A percentile compares a stretch with the other conserved stretches of the same genome.
Evolutionary conservation across 352 stramenopile genomes (phyloP).

Genomic region (Phytophthora parvispora): DNA sequence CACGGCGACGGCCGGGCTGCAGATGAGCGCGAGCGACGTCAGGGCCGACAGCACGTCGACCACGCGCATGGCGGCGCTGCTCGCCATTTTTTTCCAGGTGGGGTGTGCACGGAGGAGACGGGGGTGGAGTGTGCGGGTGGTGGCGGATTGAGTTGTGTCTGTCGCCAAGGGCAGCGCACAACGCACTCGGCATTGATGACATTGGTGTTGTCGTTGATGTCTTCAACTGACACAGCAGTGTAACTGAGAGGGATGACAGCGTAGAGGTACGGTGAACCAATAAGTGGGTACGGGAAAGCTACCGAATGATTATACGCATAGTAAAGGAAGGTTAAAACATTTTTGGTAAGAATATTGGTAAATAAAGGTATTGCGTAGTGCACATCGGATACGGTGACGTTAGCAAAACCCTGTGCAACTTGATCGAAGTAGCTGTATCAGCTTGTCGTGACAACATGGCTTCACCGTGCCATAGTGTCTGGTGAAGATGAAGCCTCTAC

Average conservation of each 20-base stretch:
- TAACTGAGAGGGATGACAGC: too few relatives aligned
- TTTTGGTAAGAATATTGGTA: not conserved
- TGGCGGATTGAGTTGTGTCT: not conserved
- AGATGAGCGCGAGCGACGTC: constrained; percentile 44
- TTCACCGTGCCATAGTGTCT: too few relatives aligned
- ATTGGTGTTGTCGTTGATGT: not conserved
- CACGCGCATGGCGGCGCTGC: constrained; percentile 15
- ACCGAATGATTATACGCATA: too few relatives aligned
- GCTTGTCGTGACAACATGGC: too few relatives aligned
- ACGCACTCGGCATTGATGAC: not conserved
- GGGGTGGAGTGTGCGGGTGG: too few relatives aligned
- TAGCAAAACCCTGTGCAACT: not conserved
- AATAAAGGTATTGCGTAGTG: not conserved
- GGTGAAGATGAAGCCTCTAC: too few relatives aligned
- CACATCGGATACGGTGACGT: not conserved
- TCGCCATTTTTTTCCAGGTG: too few relatives aligned
- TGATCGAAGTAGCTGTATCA: not conserved
- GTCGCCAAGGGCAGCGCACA: not conserved
- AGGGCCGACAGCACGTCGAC: constrained; percentile 36
- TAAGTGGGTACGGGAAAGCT: not conserved
- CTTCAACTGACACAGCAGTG: not conserved
- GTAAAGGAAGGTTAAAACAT: too few relatives aligned
- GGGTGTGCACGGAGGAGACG: too few relatives aligned
- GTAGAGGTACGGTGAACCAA: too few relatives aligned
- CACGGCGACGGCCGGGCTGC: constrained; percentile 39